Base-by-base conservation (phyloP, 768 basidiomycete genomes). In the Lactifluus subvellereus region DNA sequence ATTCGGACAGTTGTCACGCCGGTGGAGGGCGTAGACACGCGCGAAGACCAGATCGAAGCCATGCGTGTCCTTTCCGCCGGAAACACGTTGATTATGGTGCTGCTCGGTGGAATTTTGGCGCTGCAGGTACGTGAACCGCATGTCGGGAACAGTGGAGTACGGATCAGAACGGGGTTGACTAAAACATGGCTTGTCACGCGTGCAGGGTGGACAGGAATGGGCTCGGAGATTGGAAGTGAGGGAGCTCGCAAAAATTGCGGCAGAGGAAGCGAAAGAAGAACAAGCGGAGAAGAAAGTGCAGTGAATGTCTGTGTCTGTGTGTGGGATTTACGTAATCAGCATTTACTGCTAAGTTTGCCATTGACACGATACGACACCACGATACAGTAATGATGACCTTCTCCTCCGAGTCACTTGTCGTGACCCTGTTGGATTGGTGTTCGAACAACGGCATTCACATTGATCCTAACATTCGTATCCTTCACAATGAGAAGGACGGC, bases 61-160 rank as follows among this genome's bases (percentile, higher is more conserved):
- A 77, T 98, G 72, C 83, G 83, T 57, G 79, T 97, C 5, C 77
- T 96, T 27, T 84, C 88, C 32, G 95, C 95, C 6, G 94, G 87
- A 10, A 96, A 97, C 71, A 83, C 90, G 54, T 87, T 98, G 62
- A 86, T 93, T 57, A 85, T 87, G 57, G 77, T 84, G 7, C 79
- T 84, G 55, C 78, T 94, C 14, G 80, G 81, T 20, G 82, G 80
- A 10, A 80, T 94, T 57, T 78, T 94, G 22, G 71, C 76, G 37
- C 77, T 94, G 59, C 91, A 94, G 83, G 91, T 88, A 71, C 73
- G 83, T 75, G 51, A 37, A 33, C 22, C 18, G 54, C 32, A 8
- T 65, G 35, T 38, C 3, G 27, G 38, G 2, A 9, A n/a, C 2
- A 50, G 30, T 9, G 50, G 58, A 59, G 32, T n/a, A 42, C 30